These are phyloP conservation scores for Aspergillus udagawae DNA, from an alignment of 2,329 filamentous ascomycete species.

Conservation along the genomic window DNA sequence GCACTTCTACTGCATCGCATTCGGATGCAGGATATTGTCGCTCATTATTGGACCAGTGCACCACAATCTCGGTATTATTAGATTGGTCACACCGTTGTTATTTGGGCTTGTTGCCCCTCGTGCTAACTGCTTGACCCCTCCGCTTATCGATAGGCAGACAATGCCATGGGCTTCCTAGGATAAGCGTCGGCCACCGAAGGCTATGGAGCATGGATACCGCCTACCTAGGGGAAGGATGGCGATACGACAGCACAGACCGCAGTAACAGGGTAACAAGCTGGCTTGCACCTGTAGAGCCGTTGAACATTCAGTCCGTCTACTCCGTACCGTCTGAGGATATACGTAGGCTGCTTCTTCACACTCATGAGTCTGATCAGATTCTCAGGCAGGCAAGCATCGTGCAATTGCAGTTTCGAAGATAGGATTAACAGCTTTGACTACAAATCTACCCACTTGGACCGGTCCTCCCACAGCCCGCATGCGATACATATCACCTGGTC, in stretches of 20 bases:
- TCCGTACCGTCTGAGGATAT: background rate
- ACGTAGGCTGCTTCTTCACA: background rate
- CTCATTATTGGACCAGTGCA: background rate
- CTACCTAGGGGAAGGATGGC: background rate
- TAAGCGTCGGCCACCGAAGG: background rate
- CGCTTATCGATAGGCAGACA: conserved; percentile 10
- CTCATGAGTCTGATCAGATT: background rate
- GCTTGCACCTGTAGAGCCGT: background rate
- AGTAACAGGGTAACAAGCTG: background rate
- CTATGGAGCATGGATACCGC: background rate
- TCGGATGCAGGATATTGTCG: background rate
- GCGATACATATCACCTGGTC: conserved; percentile 16
- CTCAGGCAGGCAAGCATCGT: background rate
- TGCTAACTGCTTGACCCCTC: conserved; percentile 3
- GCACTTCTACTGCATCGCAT: background rate
- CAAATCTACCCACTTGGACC: background rate
- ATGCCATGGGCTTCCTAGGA: conserved; percentile 1
- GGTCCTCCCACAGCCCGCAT: conserved; percentile 10
- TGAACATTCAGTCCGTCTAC: background rate
- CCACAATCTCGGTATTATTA: background rate
- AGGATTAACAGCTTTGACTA: background rate
- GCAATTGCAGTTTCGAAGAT: background rate
- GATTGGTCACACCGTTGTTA: background rate
- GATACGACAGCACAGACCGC: background rate
- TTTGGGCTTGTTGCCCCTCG: conserved; percentile 5